phyloP scores from a whole-genome alignment of 192 early-diverging fungal genomes.

The Pilaira anomala region DNA sequence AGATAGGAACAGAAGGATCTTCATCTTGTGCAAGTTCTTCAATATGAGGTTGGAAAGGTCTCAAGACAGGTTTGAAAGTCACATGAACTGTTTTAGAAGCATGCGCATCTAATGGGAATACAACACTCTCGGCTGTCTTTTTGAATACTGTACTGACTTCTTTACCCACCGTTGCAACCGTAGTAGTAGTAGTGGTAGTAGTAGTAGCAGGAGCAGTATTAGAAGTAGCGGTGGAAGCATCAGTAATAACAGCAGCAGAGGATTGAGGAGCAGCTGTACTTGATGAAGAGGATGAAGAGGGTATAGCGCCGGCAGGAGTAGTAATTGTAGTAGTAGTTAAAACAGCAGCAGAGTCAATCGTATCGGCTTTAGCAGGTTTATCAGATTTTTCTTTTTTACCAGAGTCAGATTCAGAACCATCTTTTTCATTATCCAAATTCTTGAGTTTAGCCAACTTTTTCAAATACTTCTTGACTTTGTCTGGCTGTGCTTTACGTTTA shows the following conservation, averaged over 20 bases:
- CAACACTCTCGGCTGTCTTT: constrained; percentile 57
- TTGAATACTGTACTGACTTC: constrained; percentile 37
- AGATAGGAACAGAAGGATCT: background rate
- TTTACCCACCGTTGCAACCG: no score
- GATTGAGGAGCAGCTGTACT: no score
- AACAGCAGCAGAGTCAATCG: background rate
- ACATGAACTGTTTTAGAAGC: constrained; percentile 65
- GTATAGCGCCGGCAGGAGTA: background rate
- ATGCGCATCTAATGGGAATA: constrained; percentile 66
- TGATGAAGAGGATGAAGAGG: constrained; percentile 2
- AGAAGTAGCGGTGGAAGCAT: background rate
- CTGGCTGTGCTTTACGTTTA: constrained; percentile 76
- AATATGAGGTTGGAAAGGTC: constrained; percentile 24
- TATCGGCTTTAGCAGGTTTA: constrained; percentile 3
- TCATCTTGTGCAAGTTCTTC: background rate
- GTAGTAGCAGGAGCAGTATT: constrained; percentile 1
- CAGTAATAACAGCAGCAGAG: no score
- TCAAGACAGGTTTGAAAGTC: constrained; percentile 49
- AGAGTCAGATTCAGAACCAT: background rate
- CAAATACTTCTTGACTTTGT: constrained; percentile 83
- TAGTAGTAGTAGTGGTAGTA: constrained; percentile 1
- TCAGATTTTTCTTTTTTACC: background rate
- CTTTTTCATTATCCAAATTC: constrained; percentile 17
- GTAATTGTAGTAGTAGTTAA: no score
- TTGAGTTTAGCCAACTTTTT: constrained; percentile 66